Base-by-base conservation (phyloP, 192 early-diverging fungal species). In the Coemansia sp. region DNA sequence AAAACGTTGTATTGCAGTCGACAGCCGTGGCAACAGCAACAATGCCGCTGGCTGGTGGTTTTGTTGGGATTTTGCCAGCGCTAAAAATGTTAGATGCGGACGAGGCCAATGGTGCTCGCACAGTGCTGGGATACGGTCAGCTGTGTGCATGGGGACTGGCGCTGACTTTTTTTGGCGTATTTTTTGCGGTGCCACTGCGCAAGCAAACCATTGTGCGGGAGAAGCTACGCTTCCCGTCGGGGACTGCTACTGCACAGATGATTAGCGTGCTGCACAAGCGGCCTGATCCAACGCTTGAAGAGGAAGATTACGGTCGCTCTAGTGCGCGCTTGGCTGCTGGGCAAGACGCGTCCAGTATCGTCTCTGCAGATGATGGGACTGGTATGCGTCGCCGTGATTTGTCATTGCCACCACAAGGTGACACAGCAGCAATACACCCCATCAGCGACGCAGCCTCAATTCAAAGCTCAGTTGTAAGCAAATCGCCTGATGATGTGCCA, bases 101-200 rank as follows among this genome's bases (percentile, higher is more conserved):
- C 14, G 90, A 92, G 64, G 74, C 86, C 20, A 76, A 78, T 21
- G 84, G 67, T 0, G 81, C 75, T 14, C 84, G 85, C 0, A 84
- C 88, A 3, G 67, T 82, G 33, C 70, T 89, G 20, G 75, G 71
- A 33, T 81, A 71, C 33, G 78, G 76, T 31, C 74, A 87, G 61
- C 67, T 94, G 42, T 83, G 92, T 33, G 71, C 90, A 0, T 93
- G 90, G 90, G 88, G 88, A 20, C 56, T 94, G 31, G 91, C 85
- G 5, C 77, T 90, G 59, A 88, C 93, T 17, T 93, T 92, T 72
- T 95, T 91, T 83, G 94, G 94, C n/a, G 89, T 95, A 3, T 94
- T 94, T 77, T 93, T 94, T 83, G 93, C 91, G 5, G 83, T 92
- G 1, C 92, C 92, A 1, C 65, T 94, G 61, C 78, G 93, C 46